Percentiles rank a stretch among this genome's conserved stretches.
Conservation (phyloP, 2,329 filamentous ascomycete species). For the Penicillium sp. region DNA sequence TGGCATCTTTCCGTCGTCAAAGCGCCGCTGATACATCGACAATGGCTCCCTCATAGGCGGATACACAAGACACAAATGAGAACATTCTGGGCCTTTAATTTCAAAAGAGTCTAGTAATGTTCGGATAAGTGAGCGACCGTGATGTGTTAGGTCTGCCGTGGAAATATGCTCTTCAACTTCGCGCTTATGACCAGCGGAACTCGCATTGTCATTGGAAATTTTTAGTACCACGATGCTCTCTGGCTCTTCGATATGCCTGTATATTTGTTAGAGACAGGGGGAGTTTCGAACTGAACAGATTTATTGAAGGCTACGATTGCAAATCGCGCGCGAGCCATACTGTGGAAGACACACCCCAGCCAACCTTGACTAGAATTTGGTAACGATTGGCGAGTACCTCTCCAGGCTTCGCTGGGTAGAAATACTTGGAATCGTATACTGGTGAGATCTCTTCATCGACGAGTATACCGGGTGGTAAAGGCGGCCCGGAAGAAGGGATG, state of each 20-base stretch:
- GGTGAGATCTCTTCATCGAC: slow-evolving; percentile 33
- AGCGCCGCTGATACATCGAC: slow-evolving; percentile 35
- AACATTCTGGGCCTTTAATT: slow-evolving; percentile 29
- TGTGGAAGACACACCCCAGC: slow-evolving; percentile 32
- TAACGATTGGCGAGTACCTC: slow-evolving; percentile 30
- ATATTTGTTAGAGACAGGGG: slow-evolving; percentile 23
- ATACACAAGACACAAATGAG: slow-evolving; percentile 40
- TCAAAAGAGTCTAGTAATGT: slow-evolving; percentile 37
- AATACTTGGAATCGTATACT: slow-evolving; percentile 27
- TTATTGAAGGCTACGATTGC: slow-evolving; percentile 23
- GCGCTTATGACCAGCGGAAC: slow-evolving; percentile 27
- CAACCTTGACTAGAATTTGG: slow-evolving; percentile 30
- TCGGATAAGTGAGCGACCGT: slow-evolving; percentile 34
- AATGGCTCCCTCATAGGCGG: slow-evolving; percentile 41
- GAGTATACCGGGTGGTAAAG: slow-evolving; percentile 22
- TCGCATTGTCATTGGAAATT: slow-evolving; percentile 28
- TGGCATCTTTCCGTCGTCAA: slow-evolving; percentile 30
- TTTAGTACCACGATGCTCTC: slow-evolving; percentile 30
- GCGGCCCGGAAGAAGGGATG: slow-evolving; percentile 24
- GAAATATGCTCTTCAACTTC: slow-evolving; percentile 36
- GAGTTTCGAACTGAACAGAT: slow-evolving; percentile 13
- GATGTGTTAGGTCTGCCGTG: slow-evolving; percentile 32
- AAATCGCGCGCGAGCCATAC: slow-evolving; percentile 33
- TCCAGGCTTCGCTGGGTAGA: slow-evolving; percentile 33
- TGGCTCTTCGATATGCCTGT: slow-evolving; percentile 25